These are phyloP conservation scores for Vinca minor DNA, from an alignment of 257 asterid species.

Conservation along the genomic window DNA sequence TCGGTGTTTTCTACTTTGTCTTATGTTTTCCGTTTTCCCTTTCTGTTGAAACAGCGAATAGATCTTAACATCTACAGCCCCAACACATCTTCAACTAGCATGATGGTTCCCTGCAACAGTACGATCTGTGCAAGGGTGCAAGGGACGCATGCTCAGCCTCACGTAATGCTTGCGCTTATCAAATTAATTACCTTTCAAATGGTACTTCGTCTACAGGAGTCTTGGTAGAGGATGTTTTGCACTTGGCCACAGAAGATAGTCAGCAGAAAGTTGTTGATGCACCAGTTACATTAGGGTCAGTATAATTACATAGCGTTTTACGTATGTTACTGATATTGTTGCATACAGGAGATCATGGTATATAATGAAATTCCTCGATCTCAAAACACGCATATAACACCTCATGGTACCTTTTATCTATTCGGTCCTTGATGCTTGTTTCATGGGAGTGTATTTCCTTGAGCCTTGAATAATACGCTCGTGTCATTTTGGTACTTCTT, in stretches of 20 bases:
- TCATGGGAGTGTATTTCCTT: neutral
- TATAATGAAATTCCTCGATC: neutral
- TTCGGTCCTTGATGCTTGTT: neutral
- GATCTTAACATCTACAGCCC: constrained; percentile 74
- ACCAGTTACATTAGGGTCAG: constrained; percentile 82
- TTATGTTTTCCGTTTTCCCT: neutral
- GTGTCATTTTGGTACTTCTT: neutral
- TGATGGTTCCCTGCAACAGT: constrained; percentile 66
- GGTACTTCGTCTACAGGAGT: constrained; percentile 77
- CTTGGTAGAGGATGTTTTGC: constrained; percentile 77
- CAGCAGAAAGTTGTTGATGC: constrained; percentile 41
- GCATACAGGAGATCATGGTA: neutral
- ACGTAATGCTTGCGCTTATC: constrained; percentile 70
- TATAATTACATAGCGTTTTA: neutral
- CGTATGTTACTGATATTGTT: neutral
- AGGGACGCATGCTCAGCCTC: constrained; percentile 41
- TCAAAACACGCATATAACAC: neutral
- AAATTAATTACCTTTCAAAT: constrained; percentile 65
- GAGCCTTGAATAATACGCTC: neutral
- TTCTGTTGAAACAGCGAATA: constrained; percentile 41
- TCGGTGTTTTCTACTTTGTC: neutral
- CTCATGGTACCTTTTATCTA: neutral
- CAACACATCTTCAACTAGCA: constrained; percentile 51
- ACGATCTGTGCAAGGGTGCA: constrained; percentile 52
- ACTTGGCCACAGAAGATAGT: constrained; percentile 45